Base-by-base conservation (phyloP, 495 filamentous ascomycete genomes). In the Zalerion maritima region DNA sequence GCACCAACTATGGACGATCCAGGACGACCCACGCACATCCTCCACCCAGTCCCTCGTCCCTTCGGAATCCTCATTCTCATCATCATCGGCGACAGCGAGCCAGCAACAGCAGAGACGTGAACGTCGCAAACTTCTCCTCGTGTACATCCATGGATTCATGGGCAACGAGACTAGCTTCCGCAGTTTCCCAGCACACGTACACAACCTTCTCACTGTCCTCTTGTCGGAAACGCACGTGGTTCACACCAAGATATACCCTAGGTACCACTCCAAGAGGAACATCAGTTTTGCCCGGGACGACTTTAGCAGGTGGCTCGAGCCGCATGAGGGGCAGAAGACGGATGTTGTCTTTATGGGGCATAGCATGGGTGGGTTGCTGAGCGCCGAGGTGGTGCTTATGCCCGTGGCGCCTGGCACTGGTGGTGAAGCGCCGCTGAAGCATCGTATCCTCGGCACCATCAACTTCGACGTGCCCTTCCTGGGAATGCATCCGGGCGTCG, bases 141-240 rank as follows among this genome's bases (percentile, higher is more conserved):
- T 96, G 14, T 94, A 83, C 46, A 74, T 96, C 41, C 85, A 93
- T 55, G 87, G 87, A 24, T 94, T 94, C 57, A 81, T 85, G 71
- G 87, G 87, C 16, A 77, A 78, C 27, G 83, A 91, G 52, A 75
- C 75, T 10, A 86, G 78, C 37, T 96, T 96, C 42, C 73, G 77
- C 35, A 75, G 73, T 16, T 87, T 94, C 37, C 87, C 87, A 1
- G 76, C 75, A 4, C 84, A 96, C 52, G 67, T 94, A 0, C 87
- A 96, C 54, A 68, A 72, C 45, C 57, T 81, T 14, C 56, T 93
- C 18, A 74, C 73, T n/a, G 53, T 64, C 2, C 62, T 71, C 0
- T 47, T 94, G 27, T 53, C 55, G 22, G 73, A 83, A 13, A 78
- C 71, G 6, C 82, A 93, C 57, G 58, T 73, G 7, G 72, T 96